Percentiles rank a stretch among this genome's conserved stretches.
These are phyloP conservation scores for Jacaranda mimosifolia DNA, from an alignment of 257 asterid species.

Conservation along the genomic window DNA sequence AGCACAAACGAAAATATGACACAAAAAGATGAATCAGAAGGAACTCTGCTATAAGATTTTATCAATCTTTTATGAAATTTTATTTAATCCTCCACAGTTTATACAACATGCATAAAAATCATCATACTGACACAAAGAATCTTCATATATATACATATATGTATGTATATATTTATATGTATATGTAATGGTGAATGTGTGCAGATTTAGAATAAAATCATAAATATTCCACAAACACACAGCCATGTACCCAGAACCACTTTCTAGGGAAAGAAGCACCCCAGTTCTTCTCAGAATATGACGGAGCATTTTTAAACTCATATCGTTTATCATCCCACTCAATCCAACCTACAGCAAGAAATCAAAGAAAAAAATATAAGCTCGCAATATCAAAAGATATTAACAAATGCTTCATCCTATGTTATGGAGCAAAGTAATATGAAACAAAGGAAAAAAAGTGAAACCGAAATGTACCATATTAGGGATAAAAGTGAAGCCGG, in stretches of 20 bases:
- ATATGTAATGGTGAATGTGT: neutral
- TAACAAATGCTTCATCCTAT: conserved; percentile 13
- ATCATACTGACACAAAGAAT: conserved; percentile 2
- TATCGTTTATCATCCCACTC: conserved; percentile 93
- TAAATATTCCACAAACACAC: conserved; percentile 8
- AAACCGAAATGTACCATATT: neutral
- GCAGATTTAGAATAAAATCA: conserved; percentile 21
- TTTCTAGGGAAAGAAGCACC: conserved; percentile 94
- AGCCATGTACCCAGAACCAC: conserved; percentile 90
- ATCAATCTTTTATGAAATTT: conserved; percentile 5
- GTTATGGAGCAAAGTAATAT: conserved; percentile 13
- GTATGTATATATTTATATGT: neutral
- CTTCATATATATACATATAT: neutral
- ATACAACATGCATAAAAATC: conserved; percentile 11
- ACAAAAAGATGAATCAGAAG: conserved; percentile 10
- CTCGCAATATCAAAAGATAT: neutral
- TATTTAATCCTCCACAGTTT: neutral
- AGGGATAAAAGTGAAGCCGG: neutral
- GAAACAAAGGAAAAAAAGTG: neutral
- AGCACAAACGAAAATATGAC: conserved; percentile 27
- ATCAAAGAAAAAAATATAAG: conserved; percentile 26
- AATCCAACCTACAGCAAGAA: conserved; percentile 84
- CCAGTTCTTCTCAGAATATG: conserved; percentile 98
- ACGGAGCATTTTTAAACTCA: conserved; percentile 93
- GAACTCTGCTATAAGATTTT: conserved; percentile 7